Conservation (phyloP, 805 yeast genomes). For the Limtongozyma cylindracea region DNA sequence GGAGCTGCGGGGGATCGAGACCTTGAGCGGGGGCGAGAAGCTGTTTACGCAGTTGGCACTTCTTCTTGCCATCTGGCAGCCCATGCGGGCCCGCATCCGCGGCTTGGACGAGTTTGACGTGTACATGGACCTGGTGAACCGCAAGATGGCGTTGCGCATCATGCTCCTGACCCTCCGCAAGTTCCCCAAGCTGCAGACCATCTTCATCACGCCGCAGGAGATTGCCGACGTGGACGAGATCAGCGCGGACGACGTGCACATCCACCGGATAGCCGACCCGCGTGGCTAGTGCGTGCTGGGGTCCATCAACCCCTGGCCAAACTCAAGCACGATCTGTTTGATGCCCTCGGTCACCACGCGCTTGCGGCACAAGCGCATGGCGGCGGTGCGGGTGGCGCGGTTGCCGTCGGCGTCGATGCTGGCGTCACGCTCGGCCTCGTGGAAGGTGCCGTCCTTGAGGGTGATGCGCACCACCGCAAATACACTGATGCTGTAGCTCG, state of each 20-base stretch:
- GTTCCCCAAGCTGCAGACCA: constrained; percentile 42
- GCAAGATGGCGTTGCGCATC: constrained; percentile 53
- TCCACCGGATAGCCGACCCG: constrained; percentile 29
- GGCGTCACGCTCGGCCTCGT: constrained; percentile 8
- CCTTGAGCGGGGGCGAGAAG: constrained; percentile 92
- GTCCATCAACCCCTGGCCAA: not conserved
- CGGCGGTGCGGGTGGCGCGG: not conserved
- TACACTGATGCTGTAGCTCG: too few relatives aligned
- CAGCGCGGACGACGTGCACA: constrained; percentile 22
- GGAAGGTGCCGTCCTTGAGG: constrained; percentile 1
- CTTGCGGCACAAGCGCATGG: not conserved
- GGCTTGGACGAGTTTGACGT: constrained; percentile 96
- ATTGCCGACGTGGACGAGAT: constrained; percentile 44
- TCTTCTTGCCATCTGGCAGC: constrained; percentile 74
- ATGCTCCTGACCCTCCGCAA: constrained; percentile 38
- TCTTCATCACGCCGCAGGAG: constrained; percentile 87
- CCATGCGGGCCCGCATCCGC: constrained; percentile 68
- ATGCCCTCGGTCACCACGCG: not conserved
- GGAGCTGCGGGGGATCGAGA: constrained; percentile 42
- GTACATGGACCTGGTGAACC: constrained; percentile 84
- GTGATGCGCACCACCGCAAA: not conserved
- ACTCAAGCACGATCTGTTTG: not conserved
- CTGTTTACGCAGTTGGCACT: constrained; percentile 83
- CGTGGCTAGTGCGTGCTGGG: constrained; percentile 3
- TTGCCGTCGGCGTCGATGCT: not conserved